These are phyloP conservation scores for Luffa aegyptiaca DNA, from an alignment of 306 rosid species.

Conservation along the genomic window DNA sequence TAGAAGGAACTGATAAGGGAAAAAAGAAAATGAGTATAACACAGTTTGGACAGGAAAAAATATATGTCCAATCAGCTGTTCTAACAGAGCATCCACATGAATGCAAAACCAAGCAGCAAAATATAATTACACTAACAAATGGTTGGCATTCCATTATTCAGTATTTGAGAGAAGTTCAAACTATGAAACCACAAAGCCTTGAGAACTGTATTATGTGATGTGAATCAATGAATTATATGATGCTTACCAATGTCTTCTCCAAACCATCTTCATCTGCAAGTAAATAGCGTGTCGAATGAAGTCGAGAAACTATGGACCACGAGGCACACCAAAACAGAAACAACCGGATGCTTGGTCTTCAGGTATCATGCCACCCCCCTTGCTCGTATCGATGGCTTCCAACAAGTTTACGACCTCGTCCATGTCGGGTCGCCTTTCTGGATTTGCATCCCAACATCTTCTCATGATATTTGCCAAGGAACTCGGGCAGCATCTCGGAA, in stretches of 20 bases:
- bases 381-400: slow-evolving; percentile 73
- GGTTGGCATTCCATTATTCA: not conserved
- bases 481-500: slow-evolving; percentile 74
- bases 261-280: not conserved
- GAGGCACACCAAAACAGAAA: slow-evolving; percentile 46
- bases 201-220: not conserved
- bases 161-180: not conserved
- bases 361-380: slow-evolving; percentile 86
- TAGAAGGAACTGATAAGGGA: too few species aligned
- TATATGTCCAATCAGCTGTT: not conserved
- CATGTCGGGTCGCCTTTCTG: slow-evolving; percentile 74
- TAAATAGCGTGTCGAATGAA: not conserved
- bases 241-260: not conserved
- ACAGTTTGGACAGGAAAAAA: not conserved
- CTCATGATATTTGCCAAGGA: slow-evolving; percentile 43
- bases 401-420: slow-evolving; percentile 61
- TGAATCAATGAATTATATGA: not conserved
- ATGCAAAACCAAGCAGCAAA: not conserved
- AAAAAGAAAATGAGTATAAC: not conserved
- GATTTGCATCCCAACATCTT: slow-evolving; percentile 76
- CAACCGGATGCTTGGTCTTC: slow-evolving; percentile 51
- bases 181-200: not conserved
- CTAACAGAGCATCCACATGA: not conserved
- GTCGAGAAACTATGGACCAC: slow-evolving; percentile 43
- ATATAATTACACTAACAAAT: not conserved